Conservation (phyloP, 305 asterid genomes). For the Rubia tinctorum region DNA sequence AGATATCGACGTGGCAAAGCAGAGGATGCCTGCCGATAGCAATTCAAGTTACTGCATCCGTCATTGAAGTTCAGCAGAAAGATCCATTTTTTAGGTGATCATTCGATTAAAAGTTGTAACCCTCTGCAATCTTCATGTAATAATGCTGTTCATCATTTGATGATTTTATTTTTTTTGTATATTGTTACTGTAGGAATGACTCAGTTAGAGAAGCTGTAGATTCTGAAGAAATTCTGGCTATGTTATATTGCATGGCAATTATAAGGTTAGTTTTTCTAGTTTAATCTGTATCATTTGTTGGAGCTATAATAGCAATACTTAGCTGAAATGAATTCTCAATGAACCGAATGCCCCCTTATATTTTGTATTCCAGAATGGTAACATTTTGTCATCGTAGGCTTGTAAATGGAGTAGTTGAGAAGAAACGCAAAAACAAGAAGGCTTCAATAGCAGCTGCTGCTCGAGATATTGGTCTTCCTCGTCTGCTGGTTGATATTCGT, state of each 20-base stretch:
- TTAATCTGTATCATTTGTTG: background rate
- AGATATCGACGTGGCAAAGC: conserved; percentile 84
- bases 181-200: conserved; percentile 44
- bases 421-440: conserved; percentile 65
- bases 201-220: conserved; percentile 38
- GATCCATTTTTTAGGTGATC: conserved; percentile 68
- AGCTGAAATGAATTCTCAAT: background rate
- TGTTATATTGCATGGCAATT: conserved; percentile 87
- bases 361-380: background rate
- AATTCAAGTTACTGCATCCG: conserved; percentile 70
- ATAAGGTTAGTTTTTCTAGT: conserved; percentile 49
- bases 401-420: conserved; percentile 85
- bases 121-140: background rate
- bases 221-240: conserved; percentile 70
- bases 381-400: conserved; percentile 48
- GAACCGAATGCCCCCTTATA: background rate
- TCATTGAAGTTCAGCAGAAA: conserved; percentile 77
- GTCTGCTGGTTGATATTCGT: conserved; percentile 92
- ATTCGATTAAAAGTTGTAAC: background rate
- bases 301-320: background rate
- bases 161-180: background rate
- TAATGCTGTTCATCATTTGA: too few relatives aligned
- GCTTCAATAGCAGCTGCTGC: conserved; percentile 89
- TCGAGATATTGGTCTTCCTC: conserved; percentile 69
- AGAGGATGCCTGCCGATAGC: conserved; percentile 76